These are phyloP conservation scores for Aspergillus sp. DNA, from an alignment of 2,329 filamentous ascomycete genomes.

Conservation along the genomic window DNA sequence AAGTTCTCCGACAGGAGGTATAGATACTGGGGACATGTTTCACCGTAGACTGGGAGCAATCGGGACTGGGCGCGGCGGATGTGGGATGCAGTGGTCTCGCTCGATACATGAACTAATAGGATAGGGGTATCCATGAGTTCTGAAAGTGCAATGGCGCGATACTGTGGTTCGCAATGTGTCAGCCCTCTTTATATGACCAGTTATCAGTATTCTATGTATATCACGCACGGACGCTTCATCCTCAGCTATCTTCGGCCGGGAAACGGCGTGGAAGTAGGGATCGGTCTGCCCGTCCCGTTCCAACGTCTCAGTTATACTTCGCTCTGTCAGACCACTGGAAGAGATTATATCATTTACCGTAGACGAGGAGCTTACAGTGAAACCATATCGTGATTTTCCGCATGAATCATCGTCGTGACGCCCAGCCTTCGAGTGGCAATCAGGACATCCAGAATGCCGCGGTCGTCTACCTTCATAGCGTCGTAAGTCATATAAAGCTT, in stretches of 20 bases:
- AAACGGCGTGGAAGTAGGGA: slow-evolving; percentile 45
- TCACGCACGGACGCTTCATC: slow-evolving; percentile 45
- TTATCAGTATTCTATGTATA: no score
- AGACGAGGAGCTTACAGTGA: slow-evolving; percentile 8
- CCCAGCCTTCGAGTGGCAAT: slow-evolving; percentile 40
- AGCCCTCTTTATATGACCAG: no score
- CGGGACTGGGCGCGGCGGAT: slow-evolving; percentile 14
- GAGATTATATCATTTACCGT: no score
- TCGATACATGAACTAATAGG: slow-evolving; percentile 52
- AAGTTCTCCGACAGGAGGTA: slow-evolving; percentile 54
- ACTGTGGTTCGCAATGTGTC: no score
- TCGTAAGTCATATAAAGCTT: slow-evolving; percentile 53
- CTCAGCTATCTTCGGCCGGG: slow-evolving; percentile 43
- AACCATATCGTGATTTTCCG: slow-evolving; percentile 48
- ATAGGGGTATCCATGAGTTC: slow-evolving; percentile 52
- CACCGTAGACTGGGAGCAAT: slow-evolving; percentile 55
- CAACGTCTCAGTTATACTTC: no score
- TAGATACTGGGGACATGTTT: slow-evolving; percentile 61
- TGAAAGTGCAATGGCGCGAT: slow-evolving; percentile 49
- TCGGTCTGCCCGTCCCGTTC: slow-evolving; percentile 14
- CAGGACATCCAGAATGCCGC: slow-evolving; percentile 45
- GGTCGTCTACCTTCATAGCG: slow-evolving; percentile 41
- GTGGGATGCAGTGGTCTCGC: not conserved
- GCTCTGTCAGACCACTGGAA: no score
- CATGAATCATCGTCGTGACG: slow-evolving; percentile 51